phyloP scores from a whole-genome alignment of 2,329 filamentous ascomycete species.

The Sphaerulina populicola region DNA sequence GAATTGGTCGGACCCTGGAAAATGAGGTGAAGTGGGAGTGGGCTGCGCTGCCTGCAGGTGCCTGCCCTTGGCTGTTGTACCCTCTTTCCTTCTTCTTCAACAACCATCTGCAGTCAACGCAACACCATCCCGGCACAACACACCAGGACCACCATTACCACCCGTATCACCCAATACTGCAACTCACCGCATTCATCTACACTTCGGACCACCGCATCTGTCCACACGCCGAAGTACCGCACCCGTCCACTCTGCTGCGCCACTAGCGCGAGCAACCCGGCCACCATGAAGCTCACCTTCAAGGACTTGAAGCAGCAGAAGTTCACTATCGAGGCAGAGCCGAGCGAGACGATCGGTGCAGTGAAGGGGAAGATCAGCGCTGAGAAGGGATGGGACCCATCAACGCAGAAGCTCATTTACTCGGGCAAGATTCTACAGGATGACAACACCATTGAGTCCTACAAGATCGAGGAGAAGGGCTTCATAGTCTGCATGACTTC shows the following conservation, averaged over 20 bases:
- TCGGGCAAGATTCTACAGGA: conserved; percentile 98
- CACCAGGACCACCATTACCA: too few species aligned
- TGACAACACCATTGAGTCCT: conserved; percentile 90
- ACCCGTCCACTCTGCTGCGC: not conserved
- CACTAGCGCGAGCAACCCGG: conserved; percentile 5
- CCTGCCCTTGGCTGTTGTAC: too few species aligned
- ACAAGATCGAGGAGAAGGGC: conserved; percentile 98
- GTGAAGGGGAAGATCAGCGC: conserved; percentile 87
- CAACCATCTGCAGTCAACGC: too few species aligned
- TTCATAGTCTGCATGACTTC: conserved; percentile 98
- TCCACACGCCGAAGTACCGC: too few species aligned
- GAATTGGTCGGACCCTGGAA: too few species aligned
- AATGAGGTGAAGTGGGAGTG: not conserved
- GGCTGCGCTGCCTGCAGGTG: not conserved
- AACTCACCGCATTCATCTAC: too few species aligned
- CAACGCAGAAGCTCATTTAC: conserved; percentile 93
- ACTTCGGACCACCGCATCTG: too few species aligned
- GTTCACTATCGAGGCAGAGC: conserved; percentile 92
- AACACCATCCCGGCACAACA: too few species aligned
- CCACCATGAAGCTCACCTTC: conserved; percentile 61
- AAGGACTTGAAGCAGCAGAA: conserved; percentile 97
- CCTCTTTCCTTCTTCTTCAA: too few species aligned
- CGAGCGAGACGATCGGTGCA: conserved; percentile 76
- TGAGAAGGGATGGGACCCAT: conserved; percentile 90
- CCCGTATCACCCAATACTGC: too few species aligned